A percentile compares a stretch with the other conserved stretches of the same genome.
Evolutionary conservation across 148 eudicot species (phyloP).

Genomic region (Salicornia ramosissima): DNA sequence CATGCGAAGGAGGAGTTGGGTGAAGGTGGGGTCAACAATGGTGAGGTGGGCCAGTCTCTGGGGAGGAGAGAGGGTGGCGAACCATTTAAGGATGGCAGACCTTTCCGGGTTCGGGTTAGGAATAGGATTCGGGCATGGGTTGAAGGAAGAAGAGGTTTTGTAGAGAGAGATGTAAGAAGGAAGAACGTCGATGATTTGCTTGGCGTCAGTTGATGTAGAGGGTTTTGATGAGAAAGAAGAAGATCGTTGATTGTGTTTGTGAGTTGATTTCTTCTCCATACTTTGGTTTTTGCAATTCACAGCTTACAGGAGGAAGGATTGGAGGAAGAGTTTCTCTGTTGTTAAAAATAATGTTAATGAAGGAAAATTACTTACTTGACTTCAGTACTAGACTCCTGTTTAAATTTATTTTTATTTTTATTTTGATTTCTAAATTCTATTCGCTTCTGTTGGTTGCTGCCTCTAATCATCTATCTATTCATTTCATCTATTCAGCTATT

Average conservation of each 20-base stretch:
- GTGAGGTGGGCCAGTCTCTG: slow-evolving; percentile 78
- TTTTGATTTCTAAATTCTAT: no score
- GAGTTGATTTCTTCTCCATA: background rate
- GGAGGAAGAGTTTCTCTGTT: no score
- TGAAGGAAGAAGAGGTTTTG: slow-evolving; percentile 33
- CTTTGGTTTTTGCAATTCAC: no score
- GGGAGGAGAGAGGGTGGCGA: slow-evolving; percentile 54
- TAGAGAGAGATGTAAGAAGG: slow-evolving; percentile 89
- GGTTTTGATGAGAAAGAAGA: no score
- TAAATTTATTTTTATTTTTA: no score
- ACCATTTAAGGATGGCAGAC: slow-evolving; percentile 62
- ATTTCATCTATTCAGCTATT: no score
- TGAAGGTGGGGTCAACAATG: slow-evolving; percentile 45
- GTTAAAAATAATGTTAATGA: no score
- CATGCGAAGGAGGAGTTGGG: slow-evolving; percentile 64
- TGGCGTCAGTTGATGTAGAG: slow-evolving; percentile 39
- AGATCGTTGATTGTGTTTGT: background rate
- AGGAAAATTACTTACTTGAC: no score
- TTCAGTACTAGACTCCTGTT: no score
- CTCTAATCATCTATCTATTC: no score
- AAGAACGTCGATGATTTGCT: slow-evolving; percentile 62
- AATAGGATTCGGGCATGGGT: slow-evolving; percentile 8
- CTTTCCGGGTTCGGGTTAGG: slow-evolving; percentile 30
- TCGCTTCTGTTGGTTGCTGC: no score
- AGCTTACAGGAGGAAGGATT: no score